Conservation (phyloP, 345 rosid species). For the Aquilaria malaccensis region DNA sequence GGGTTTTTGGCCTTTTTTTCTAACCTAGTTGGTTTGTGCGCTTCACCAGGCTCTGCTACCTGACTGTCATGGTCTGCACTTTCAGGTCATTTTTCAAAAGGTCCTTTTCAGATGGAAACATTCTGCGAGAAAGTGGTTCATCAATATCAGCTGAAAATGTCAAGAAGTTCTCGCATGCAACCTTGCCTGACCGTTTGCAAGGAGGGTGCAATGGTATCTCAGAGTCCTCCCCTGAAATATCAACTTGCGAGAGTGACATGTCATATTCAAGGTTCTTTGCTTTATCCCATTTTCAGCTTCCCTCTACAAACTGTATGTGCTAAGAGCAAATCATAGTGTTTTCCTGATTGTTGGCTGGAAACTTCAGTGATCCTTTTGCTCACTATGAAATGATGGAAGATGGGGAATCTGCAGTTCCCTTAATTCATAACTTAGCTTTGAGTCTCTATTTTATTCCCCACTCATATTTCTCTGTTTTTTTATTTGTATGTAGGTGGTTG, state of each 20-base stretch:
- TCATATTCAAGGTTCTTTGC: constrained; percentile 63
- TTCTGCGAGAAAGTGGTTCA: constrained; percentile 41
- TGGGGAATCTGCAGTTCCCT: constrained; percentile 5
- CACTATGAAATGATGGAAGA: constrained; percentile 1
- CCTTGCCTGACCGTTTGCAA: constrained; percentile 36
- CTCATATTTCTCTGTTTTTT: neutral
- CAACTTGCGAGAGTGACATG: constrained; percentile 61
- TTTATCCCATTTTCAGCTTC: neutral
- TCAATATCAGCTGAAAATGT: constrained; percentile 40
- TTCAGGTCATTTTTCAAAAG: constrained; percentile 71
- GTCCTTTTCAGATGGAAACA: constrained; percentile 91
- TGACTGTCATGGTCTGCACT: constrained; percentile 3
- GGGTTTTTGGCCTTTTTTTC: no score
- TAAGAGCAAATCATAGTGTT: no score
- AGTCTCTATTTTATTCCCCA: neutral
- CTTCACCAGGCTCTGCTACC: no score
- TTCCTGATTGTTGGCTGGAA: neutral
- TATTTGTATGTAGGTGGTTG: no score
- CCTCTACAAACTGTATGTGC: neutral
- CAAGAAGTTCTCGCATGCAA: constrained; percentile 35
- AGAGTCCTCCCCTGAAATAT: constrained; percentile 89
- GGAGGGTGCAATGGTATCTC: constrained; percentile 41
- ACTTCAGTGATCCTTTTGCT: neutral
- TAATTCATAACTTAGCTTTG: neutral
- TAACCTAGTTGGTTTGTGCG: no score